phyloP scores from a whole-genome alignment of 371 early-diverging fungal species.

The Ordospora colligata region DNA sequence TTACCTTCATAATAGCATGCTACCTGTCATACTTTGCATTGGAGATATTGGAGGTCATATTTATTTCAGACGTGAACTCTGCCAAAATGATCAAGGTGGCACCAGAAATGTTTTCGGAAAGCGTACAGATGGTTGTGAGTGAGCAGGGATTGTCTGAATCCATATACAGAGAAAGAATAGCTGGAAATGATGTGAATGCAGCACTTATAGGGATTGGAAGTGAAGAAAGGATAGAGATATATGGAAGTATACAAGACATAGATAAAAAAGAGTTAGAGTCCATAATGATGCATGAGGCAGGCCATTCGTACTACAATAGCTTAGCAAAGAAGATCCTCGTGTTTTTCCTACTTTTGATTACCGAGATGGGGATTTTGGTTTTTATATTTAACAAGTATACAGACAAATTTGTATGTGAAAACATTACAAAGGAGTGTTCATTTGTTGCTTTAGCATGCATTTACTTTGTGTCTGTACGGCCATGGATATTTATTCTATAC shows the following conservation, averaged over 20 bases:
- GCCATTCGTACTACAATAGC: slow-evolving; percentile 59
- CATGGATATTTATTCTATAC: slow-evolving; percentile 54
- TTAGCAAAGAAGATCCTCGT: slow-evolving; percentile 56
- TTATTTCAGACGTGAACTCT: slow-evolving; percentile 39
- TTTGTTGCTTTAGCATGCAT: slow-evolving; percentile 53
- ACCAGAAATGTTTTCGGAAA: slow-evolving; percentile 34
- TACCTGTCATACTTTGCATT: slow-evolving; percentile 48
- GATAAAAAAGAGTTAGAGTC: slow-evolving; percentile 48
- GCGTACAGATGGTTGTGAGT: slow-evolving; percentile 41
- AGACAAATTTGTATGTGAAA: slow-evolving; percentile 30
- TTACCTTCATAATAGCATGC: slow-evolving; percentile 48
- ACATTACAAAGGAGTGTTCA: slow-evolving; percentile 38
- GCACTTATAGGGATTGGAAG: slow-evolving; percentile 58
- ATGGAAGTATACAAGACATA: slow-evolving; percentile 54
- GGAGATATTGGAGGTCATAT: slow-evolving; percentile 41
- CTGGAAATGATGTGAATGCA: slow-evolving; percentile 50
- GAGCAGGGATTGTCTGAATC: slow-evolving; percentile 40
- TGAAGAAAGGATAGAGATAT: slow-evolving; percentile 55
- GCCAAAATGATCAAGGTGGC: slow-evolving; percentile 38
- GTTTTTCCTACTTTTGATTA: slow-evolving; percentile 34
- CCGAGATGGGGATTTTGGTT: slow-evolving; percentile 48
- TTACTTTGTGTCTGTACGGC: slow-evolving; percentile 44
- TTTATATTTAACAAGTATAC: slow-evolving; percentile 33
- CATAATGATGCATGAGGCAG: slow-evolving; percentile 61
- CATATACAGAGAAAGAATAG: slow-evolving; percentile 48